Base-by-base conservation (phyloP, 1,284 basidiomycete species). In the Tilletiaria anomala region DNA sequence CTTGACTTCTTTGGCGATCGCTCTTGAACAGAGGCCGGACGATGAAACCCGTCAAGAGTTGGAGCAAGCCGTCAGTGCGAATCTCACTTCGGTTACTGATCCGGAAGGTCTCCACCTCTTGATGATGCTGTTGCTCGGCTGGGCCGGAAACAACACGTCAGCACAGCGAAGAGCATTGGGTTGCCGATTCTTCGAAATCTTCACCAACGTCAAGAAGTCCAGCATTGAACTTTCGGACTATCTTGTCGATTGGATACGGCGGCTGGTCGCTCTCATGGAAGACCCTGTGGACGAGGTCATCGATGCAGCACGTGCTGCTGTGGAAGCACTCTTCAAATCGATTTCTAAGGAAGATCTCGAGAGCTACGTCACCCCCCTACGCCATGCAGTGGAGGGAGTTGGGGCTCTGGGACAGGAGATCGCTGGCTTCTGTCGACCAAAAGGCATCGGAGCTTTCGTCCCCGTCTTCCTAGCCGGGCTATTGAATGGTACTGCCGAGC, bases 191-290 rank as follows among this genome's bases (percentile, higher is more conserved):
- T 52, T 58, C 40, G 50, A 51, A 40, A 54, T 44, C 33, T 61
- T 63, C 48, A 56, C 55, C 47, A 42, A 44, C 31, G 57, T 50
- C 35, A 56, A 56, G 51, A 50, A 50, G 45, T 20, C 47, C 4
- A 47, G 47, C 32, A 44, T 59, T 16, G 47, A 52, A 20, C 44
- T 61, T 22, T 44, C 45, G 35, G 62, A 61, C 42, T 97, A 96
- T 68, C 78, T 83, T 14, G 73, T 88, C 43, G 88, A 96, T 68
- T 96, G 89, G 87, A 77, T 97, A 45, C 80, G 89, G n/a, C 84
- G 88, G 56, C 75, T 97, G 12, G 73, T 97, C 3, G 77, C 84
- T 0, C 71, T 85, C 3, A 73, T 94, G 46, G 89, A 91, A 56
- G 91, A 96, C 61, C 69, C 72, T 5, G 75, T 79, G 47, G 72